Evolutionary conservation across 1,284 basidiomycete genomes (phyloP).

Genomic region (Anthracocystis panici-leucophaei): DNA sequence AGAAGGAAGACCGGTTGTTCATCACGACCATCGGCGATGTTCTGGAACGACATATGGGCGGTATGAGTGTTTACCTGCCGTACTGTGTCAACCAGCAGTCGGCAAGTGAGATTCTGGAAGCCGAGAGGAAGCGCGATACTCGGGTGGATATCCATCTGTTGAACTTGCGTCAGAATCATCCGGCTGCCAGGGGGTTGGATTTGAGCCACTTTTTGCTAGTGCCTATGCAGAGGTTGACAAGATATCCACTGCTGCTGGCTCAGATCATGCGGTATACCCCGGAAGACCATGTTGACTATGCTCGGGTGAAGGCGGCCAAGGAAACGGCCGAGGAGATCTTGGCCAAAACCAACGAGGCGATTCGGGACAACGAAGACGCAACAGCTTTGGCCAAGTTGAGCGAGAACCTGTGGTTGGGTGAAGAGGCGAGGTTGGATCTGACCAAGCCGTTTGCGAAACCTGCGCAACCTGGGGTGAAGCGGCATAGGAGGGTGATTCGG

Average conservation of each 20-base stretch:
- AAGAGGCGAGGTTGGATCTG: constrained; percentile 74
- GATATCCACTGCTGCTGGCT: constrained; percentile 92
- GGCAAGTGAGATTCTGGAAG: constrained; percentile 82
- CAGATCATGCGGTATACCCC: constrained; percentile 93
- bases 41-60: constrained; percentile 78
- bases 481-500: constrained; percentile 77
- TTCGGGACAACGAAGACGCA: constrained; percentile 83
- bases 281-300: constrained; percentile 84
- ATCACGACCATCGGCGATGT: constrained; percentile 89
- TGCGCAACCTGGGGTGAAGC: constrained; percentile 72
- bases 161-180: constrained; percentile 80
- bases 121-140: constrained; percentile 78
- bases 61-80: constrained; percentile 84
- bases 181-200: constrained; percentile 83
- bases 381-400: constrained; percentile 81
- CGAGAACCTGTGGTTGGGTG: constrained; percentile 80
- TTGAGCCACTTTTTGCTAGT: constrained; percentile 88
- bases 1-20: constrained; percentile 89
- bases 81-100: constrained; percentile 91
- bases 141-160: constrained; percentile 78
- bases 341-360: constrained; percentile 85
- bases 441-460: constrained; percentile 83
- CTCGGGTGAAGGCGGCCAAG: constrained; percentile 75
- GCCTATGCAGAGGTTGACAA: constrained; percentile 94
- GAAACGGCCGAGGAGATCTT: constrained; percentile 80